A percentile compares a stretch with the other conserved stretches of the same genome.
Evolutionary conservation across 305 asterid genomes (phyloP).

Genomic region (Coffea humblotiana): DNA sequence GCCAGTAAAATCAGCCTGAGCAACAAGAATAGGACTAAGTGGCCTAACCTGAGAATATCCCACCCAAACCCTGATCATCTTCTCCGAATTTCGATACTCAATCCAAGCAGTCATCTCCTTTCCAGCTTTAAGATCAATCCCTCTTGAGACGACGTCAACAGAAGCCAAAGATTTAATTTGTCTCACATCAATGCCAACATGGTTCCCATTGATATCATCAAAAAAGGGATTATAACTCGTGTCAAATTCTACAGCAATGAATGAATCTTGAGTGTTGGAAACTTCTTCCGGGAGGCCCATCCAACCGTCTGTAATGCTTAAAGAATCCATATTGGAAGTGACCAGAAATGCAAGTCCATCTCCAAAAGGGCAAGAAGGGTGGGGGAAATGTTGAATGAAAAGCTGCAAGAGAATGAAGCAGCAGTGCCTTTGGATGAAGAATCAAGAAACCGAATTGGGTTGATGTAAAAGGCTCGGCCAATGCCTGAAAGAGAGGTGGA

Average conservation of each 20-base stretch:
- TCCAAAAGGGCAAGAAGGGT: conserved; percentile 60
- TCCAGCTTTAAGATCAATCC: conserved; percentile 51
- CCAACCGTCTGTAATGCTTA: conserved; percentile 43
- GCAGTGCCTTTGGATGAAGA: conserved; percentile 45
- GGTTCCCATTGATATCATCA: conserved; percentile 56
- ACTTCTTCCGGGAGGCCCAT: conserved; percentile 59
- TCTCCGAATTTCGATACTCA: conserved; percentile 54
- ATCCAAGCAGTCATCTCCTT: conserved; percentile 56
- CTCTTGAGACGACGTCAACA: conserved; percentile 36
- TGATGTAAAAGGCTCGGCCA: conserved; percentile 60
- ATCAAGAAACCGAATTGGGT: conserved; percentile 68
- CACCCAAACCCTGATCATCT: conserved; percentile 57
- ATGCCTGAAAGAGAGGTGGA: conserved; percentile 32
- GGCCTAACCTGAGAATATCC: conserved; percentile 47
- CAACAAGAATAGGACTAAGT: conserved; percentile 45
- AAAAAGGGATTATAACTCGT: conserved; percentile 45
- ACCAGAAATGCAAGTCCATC: conserved; percentile 72
- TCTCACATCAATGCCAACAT: conserved; percentile 56
- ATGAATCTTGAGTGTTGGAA: conserved; percentile 33
- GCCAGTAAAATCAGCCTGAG: conserved; percentile 50
- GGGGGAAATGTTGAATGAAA: conserved; percentile 58
- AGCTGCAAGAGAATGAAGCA: conserved; percentile 62
- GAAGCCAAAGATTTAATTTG: conserved; percentile 45
- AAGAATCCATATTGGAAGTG: conserved; percentile 43
- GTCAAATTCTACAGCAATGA: conserved; percentile 69